Base-by-base conservation (phyloP, 768 basidiomycete genomes). In the Strobilomyces confusus region DNA sequence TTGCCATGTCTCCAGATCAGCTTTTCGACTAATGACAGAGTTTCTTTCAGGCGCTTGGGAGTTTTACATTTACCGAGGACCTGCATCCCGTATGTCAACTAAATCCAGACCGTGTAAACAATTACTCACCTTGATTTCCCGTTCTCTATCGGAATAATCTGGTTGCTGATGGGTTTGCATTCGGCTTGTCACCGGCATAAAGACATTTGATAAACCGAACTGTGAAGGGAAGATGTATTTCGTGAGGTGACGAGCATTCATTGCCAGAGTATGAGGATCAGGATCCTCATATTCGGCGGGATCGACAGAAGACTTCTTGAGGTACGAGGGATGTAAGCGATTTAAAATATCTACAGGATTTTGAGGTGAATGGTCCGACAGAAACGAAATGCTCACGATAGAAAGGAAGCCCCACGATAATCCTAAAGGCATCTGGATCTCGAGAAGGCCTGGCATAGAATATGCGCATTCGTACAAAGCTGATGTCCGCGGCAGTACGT, bases 191-290 rank as follows among this genome's bases (percentile, higher is more conserved):
- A 62, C 51, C 13, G 48, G 36, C 5, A 55, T 46, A 55, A 93
- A 94, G 2, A 84, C 77, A 58, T 74, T 87, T 5, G 75, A 63
- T 1, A 97, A 64, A 0, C 80, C 79, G 61, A 85, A 92, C 60
- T 93, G 89, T 37, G 84, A 77, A 9, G 93, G 84, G 62, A 98
- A 95, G 2, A 98, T 73, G 61, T 92, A 87, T 71, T 93, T 94
- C 32, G 87, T 77, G 1, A 92, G 69, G 57, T 83, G 83, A 37
- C 87, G 77, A 1, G 80, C 78, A 36, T 80, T 67, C 36, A 75
- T 75, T 41, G 73, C 74, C 58, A 79, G 79, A 54, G 72, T 63
- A 9, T 70, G 73, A 23, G 74, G 71, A 56, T 82, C 79, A 1
- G 75, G 77, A 32, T 81, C 78, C 2, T 70, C 60, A 51, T 72